Evolutionary conservation across 345 rosid species (phyloP).

Genomic region (Salix exigua): DNA sequence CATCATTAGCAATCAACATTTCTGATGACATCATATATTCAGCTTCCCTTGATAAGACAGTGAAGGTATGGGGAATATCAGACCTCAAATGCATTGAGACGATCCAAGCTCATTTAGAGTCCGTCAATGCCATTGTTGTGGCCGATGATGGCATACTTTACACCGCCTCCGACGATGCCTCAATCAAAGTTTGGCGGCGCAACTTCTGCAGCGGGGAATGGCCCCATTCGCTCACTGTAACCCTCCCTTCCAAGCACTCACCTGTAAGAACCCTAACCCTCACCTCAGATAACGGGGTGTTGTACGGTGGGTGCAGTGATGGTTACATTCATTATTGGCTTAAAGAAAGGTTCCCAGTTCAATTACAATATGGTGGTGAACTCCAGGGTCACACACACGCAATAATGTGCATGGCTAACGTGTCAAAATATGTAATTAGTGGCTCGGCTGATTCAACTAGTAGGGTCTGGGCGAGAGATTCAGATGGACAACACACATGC

Average conservation of each 20-base stretch:
- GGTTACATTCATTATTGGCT: conserved; percentile 52
- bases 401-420: conserved; percentile 42
- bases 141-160: conserved; percentile 40
- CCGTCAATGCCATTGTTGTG: conserved; percentile 40
- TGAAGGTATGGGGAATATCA: conserved; percentile 53
- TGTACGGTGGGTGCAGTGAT: conserved; percentile 54
- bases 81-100: conserved; percentile 56
- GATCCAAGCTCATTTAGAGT: conserved; percentile 44
- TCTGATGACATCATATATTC: conserved; percentile 50
- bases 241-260: conserved; percentile 44
- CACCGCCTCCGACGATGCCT: conserved; percentile 59
- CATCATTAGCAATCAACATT: conserved; percentile 42
- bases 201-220: conserved; percentile 30
- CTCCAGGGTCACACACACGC: conserved; percentile 61
- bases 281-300: conserved; percentile 24
- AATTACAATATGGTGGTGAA: conserved; percentile 42
- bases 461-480: conserved; percentile 44
- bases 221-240: conserved; percentile 36
- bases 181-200: conserved; percentile 43
- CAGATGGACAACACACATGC: conserved; percentile 35
- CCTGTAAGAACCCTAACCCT: conserved; percentile 48
- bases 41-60: conserved; percentile 45
- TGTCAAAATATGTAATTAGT: conserved; percentile 36
- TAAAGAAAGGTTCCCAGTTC: conserved; percentile 44
- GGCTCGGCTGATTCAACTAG: conserved; percentile 49